Conservation (phyloP, 2,329 filamentous ascomycete genomes). For the Botrytis pseudocinerea region DNA sequence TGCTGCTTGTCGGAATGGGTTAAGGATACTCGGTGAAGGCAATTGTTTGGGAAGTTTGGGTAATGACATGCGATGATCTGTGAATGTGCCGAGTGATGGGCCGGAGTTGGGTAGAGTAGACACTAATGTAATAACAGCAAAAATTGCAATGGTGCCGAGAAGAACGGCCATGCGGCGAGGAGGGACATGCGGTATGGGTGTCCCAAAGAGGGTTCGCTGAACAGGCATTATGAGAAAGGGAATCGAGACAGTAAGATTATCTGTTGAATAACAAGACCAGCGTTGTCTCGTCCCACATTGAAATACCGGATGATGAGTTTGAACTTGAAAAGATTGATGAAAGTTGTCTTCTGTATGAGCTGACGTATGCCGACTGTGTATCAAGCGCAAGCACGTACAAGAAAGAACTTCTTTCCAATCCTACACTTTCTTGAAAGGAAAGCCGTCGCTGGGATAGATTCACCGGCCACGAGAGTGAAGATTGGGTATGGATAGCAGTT, state of each 20-base stretch:
- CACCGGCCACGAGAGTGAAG: neutral
- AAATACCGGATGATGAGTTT: neutral
- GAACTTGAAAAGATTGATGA: neutral
- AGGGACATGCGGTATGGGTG: constrained; percentile 52
- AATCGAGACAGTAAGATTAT: neutral
- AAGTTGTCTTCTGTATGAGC: constrained; percentile 10
- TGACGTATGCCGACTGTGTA: neutral
- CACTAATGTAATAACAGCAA: constrained; percentile 56
- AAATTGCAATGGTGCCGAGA: constrained; percentile 52
- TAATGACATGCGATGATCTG: constrained; percentile 53
- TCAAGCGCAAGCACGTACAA: neutral
- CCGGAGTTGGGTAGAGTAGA: constrained; percentile 52
- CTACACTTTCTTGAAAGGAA: neutral
- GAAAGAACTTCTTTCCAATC: neutral
- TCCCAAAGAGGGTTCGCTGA: constrained; percentile 50
- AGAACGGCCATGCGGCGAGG: constrained; percentile 55
- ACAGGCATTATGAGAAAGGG: constrained; percentile 46
- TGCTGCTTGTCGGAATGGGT: constrained; percentile 67
- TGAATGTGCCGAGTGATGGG: constrained; percentile 51
- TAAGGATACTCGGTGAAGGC: constrained; percentile 48
- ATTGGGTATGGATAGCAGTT: neutral
- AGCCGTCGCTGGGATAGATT: neutral
- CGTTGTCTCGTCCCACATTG: neutral
- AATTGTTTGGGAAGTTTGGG: constrained; percentile 48
- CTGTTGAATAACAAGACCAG: neutral